Percentiles rank a stretch among this genome's conserved stretches.
phyloP scores from a whole-genome alignment of 768 basidiomycete species.

The Hypholoma sublateritium region DNA sequence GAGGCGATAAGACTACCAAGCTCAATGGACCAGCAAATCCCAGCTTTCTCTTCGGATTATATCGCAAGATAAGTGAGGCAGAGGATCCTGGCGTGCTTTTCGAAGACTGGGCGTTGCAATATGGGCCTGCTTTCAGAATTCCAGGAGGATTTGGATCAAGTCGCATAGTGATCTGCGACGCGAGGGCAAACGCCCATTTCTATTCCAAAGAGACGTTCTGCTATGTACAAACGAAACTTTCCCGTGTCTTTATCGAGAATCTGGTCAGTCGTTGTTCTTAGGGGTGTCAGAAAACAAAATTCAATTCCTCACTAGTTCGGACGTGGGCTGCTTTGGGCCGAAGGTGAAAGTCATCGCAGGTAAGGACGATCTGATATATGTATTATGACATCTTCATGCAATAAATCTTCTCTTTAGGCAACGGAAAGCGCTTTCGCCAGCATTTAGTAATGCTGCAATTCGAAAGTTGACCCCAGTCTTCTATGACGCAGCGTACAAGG shows the following conservation, averaged over 20 bases:
- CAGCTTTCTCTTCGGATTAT: slow-evolving; percentile 11
- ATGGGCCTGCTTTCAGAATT: slow-evolving; percentile 37
- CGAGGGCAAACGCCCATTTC: slow-evolving; percentile 52
- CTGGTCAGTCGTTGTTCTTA: slow-evolving; percentile 25
- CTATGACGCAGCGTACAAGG: slow-evolving; percentile 53
- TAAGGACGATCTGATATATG: slow-evolving; percentile 14
- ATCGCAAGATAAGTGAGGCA: slow-evolving; percentile 4
- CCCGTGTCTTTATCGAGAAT: slow-evolving; percentile 35
- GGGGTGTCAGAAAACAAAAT: background rate
- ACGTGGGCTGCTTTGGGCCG: slow-evolving; percentile 38
- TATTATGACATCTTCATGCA: background rate
- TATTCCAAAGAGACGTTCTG: slow-evolving; percentile 48
- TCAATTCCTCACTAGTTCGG: slow-evolving; percentile 31
- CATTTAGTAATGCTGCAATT: slow-evolving; percentile 53
- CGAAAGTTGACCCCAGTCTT: slow-evolving; percentile 46
- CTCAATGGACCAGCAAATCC: background rate
- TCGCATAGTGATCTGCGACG: slow-evolving; percentile 41
- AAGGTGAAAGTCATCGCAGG: slow-evolving; percentile 49
- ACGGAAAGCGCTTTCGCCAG: slow-evolving; percentile 49
- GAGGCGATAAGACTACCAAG: too few relatives aligned
- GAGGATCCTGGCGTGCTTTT: slow-evolving; percentile 17
- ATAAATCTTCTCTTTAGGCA: slow-evolving; percentile 29
- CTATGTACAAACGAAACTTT: slow-evolving; percentile 41
- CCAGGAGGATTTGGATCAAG: slow-evolving; percentile 34
- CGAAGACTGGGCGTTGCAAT: slow-evolving; percentile 24